phyloP scores from a whole-genome alignment of 257 asterid genomes.

The Nicotiana obtusifolia region DNA sequence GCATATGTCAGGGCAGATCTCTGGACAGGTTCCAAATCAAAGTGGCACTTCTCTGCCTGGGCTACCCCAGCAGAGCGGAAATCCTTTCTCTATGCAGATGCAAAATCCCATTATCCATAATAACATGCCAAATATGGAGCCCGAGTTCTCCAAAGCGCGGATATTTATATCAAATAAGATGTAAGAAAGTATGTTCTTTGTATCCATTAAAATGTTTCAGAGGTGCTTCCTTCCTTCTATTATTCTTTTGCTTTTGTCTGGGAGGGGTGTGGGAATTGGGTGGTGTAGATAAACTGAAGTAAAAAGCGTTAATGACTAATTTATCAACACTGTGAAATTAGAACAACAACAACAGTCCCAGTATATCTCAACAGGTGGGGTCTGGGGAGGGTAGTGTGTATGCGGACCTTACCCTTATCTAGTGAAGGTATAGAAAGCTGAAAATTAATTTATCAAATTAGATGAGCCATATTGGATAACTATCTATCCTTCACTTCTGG shows the following conservation, averaged over 20 bases:
- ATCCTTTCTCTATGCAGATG: slow-evolving; percentile 53
- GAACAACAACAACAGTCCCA: too few species aligned
- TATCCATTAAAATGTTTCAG: slow-evolving; percentile 5
- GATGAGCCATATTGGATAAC: not conserved
- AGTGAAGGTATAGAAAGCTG: too few species aligned
- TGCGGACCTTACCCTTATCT: too few species aligned
- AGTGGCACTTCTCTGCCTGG: slow-evolving; percentile 50
- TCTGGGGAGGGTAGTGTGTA: too few species aligned
- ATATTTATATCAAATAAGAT: slow-evolving; percentile 45
- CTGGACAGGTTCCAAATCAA: slow-evolving; percentile 62
- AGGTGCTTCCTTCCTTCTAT: not conserved
- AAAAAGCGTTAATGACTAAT: not conserved
- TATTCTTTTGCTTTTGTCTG: not conserved
- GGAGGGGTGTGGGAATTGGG: not conserved
- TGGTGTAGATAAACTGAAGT: not conserved
- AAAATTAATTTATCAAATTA: not conserved
- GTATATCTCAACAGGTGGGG: too few species aligned
- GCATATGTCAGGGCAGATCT: slow-evolving; percentile 57
- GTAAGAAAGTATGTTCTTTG: slow-evolving; percentile 40
- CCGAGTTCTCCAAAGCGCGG: slow-evolving; percentile 48
- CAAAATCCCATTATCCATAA: slow-evolving; percentile 58
- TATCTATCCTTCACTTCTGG: not conserved
- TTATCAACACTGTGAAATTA: not conserved
- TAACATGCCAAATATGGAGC: slow-evolving; percentile 37
- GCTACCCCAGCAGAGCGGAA: slow-evolving; percentile 61